Evolutionary conservation across 2,329 filamentous ascomycete genomes (phyloP).

Genomic region (Ophiostoma australiae): DNA sequence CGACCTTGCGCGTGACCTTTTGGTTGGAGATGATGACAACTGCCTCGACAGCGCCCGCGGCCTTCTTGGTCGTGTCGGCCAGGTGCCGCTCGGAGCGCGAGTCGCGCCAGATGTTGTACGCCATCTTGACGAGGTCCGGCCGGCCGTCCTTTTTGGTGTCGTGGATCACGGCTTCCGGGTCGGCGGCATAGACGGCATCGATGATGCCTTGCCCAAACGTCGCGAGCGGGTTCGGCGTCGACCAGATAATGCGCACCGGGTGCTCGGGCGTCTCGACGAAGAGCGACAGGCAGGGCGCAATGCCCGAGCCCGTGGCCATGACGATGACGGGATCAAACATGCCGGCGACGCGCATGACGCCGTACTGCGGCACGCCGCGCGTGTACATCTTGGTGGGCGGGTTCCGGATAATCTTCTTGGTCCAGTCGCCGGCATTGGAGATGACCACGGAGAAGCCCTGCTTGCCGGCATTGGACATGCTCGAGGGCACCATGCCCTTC

Average conservation of each 20-base stretch:
- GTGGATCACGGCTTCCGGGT: constrained; percentile 26
- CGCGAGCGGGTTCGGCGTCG: constrained; percentile 33
- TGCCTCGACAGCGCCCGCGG: constrained; percentile 23
- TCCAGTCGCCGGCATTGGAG: constrained; percentile 63
- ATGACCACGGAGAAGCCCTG: constrained; percentile 60
- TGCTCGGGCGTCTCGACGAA: constrained; percentile 43
- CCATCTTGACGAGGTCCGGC: constrained; percentile 25
- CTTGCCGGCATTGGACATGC: constrained; percentile 35
- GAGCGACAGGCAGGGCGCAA: constrained; percentile 57
- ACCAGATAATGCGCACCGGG: constrained; percentile 37
- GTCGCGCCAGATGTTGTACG: constrained; percentile 23
- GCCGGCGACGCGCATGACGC: constrained; percentile 53
- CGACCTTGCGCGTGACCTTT: constrained; percentile 34
- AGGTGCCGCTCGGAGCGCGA: constrained; percentile 13
- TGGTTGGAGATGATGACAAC: constrained; percentile 37
- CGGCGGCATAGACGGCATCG: constrained; percentile 25
- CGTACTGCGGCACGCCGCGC: constrained; percentile 54
- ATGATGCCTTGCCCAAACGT: constrained; percentile 38
- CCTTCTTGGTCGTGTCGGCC: background rate
- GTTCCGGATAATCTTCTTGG: constrained; percentile 48
- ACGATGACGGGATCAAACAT: constrained; percentile 55
- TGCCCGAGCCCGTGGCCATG: constrained; percentile 60
- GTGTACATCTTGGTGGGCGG: constrained; percentile 54
- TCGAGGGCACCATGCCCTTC: background rate
- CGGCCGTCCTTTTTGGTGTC: constrained; percentile 25